These are phyloP conservation scores for Usnea hakonensis DNA, from an alignment of 495 filamentous ascomycete genomes.

Conservation along the genomic window DNA sequence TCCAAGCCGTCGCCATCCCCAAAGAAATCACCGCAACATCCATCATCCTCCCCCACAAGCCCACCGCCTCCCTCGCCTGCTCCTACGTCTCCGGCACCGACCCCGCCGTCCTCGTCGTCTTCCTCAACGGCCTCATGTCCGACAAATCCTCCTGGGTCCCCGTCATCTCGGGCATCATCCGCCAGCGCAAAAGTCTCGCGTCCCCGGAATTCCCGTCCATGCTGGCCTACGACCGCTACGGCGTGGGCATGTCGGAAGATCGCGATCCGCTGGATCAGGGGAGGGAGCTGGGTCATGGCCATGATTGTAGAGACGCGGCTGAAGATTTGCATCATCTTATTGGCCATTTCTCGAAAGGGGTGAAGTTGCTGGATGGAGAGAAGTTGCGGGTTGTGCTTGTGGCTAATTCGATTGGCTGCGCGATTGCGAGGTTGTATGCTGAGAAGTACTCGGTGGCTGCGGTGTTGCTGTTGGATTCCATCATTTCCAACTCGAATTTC, in stretches of 20 bases:
- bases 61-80: slow-evolving; percentile 27
- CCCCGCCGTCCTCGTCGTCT: slow-evolving; percentile 42
- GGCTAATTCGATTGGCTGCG: slow-evolving; percentile 53
- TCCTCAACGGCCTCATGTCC: slow-evolving; percentile 54
- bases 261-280: slow-evolving; percentile 45
- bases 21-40: slow-evolving; percentile 17
- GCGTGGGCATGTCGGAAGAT: slow-evolving; percentile 49
- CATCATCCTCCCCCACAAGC: slow-evolving; percentile 27
- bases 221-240: slow-evolving; percentile 57
- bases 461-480: slow-evolving; percentile 52
- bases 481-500: slow-evolving; percentile 54
- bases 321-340: slow-evolving; percentile 47
- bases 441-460: slow-evolving; percentile 41
- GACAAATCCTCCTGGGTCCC: slow-evolving; percentile 43
- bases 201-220: slow-evolving; percentile 35
- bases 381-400: slow-evolving; percentile 40
- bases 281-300: slow-evolving; percentile 40
- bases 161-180: slow-evolving; percentile 37
- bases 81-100: slow-evolving; percentile 21
- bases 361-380: slow-evolving; percentile 20
- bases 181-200: slow-evolving; percentile 15
- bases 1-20: slow-evolving; percentile 21
- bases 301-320: slow-evolving; percentile 42
- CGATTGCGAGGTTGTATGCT: slow-evolving; percentile 50
- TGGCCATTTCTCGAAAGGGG: slow-evolving; percentile 29